Conservation (phyloP, 2,329 filamentous ascomycete genomes). For the Exophiala sp. region DNA sequence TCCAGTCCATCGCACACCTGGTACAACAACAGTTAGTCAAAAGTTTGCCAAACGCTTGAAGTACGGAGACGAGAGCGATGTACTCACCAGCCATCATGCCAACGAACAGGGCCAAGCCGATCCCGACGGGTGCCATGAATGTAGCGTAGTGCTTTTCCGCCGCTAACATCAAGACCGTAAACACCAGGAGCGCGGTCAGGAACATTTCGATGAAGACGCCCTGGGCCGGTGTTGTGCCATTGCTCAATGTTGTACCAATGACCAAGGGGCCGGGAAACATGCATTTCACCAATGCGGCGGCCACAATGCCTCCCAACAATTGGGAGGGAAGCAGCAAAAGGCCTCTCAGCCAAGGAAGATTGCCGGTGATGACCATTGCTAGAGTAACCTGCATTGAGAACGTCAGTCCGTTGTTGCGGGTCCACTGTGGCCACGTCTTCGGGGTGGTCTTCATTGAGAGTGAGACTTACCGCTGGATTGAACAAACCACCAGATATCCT, state of each 20-base stretch:
- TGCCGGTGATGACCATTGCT: constrained; percentile 52
- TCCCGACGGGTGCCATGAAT: constrained; percentile 63
- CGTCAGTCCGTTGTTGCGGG: not conserved
- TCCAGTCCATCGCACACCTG: constrained; percentile 45
- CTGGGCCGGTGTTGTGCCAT: constrained; percentile 47
- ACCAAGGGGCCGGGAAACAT: constrained; percentile 53
- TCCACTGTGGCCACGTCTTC: not conserved
- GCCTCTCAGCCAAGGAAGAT: constrained; percentile 48
- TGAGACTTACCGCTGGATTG: constrained; percentile 42
- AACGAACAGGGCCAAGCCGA: constrained; percentile 65
- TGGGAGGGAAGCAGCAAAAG: constrained; percentile 52
- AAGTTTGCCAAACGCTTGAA: not conserved
- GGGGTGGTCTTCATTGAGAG: not conserved
- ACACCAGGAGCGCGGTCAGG: constrained; percentile 56
- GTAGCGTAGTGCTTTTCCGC: constrained; percentile 68
- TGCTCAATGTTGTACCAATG: constrained; percentile 50
- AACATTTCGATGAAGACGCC: constrained; percentile 64
- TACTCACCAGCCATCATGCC: constrained; percentile 23
- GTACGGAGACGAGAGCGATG: constrained; percentile 29
- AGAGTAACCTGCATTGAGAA: constrained; percentile 44
- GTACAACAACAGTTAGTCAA: not conserved
- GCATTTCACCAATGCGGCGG: constrained; percentile 52
- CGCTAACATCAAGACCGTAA: constrained; percentile 63
- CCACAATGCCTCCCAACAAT: constrained; percentile 53
- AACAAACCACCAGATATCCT: constrained; percentile 48